These are phyloP conservation scores for Oleoguttula mirabilis DNA, from an alignment of 495 filamentous ascomycete genomes.

Conservation along the genomic window DNA sequence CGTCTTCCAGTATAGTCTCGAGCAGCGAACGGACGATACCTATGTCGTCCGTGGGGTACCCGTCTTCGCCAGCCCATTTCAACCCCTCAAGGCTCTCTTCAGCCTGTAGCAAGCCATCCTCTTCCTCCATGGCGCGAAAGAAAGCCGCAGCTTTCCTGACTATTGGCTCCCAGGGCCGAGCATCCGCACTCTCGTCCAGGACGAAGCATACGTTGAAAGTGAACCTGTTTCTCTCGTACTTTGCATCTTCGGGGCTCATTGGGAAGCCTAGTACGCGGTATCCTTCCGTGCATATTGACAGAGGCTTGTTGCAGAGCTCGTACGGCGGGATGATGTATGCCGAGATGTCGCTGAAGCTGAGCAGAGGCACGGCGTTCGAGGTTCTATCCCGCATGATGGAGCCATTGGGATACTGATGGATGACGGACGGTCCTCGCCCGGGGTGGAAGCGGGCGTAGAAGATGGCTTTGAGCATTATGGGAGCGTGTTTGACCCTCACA, in stretches of 20 bases:
- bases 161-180: slow-evolving; percentile 52
- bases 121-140: slow-evolving; percentile 79
- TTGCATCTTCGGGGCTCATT: slow-evolving; percentile 54
- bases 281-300: slow-evolving; percentile 64
- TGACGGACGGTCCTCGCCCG: slow-evolving; percentile 68
- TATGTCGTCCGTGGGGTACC: slow-evolving; percentile 2
- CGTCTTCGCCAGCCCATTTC: slow-evolving; percentile 15
- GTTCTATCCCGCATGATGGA: slow-evolving; percentile 51
- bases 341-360: slow-evolving; percentile 71
- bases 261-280: slow-evolving; percentile 81
- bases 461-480: slow-evolving; percentile 81
- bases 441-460: slow-evolving; percentile 93
- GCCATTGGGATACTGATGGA: slow-evolving; percentile 60
- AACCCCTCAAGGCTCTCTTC: slow-evolving; percentile 31
- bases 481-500: too few species aligned
- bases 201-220: slow-evolving; percentile 96
- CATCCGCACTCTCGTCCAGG: slow-evolving; percentile 56
- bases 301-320: slow-evolving; percentile 76
- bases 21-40: slow-evolving; percentile 58
- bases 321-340: slow-evolving; percentile 88
- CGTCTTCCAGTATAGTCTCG: slow-evolving; percentile 83
- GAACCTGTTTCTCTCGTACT: slow-evolving; percentile 79
- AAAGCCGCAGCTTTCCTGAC: slow-evolving; percentile 72
- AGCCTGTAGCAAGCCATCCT: slow-evolving; percentile 60
- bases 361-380: slow-evolving; percentile 39